phyloP scores from a whole-genome alignment of 2,329 filamentous ascomycete genomes.

The Emmonsia crescens region DNA sequence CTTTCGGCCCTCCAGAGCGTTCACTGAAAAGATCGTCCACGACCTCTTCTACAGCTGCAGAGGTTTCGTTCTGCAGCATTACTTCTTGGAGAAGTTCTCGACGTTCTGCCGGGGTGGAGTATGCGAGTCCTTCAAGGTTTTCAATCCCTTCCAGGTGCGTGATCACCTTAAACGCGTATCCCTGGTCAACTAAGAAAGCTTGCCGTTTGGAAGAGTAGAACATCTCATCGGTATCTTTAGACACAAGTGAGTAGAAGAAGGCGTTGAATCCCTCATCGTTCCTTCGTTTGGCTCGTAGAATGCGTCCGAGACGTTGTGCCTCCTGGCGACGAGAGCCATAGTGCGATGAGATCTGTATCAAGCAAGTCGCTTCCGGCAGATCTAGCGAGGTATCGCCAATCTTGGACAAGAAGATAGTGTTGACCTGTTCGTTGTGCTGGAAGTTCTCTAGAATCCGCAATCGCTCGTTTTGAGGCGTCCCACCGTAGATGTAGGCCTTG shows the following conservation, averaged over 20 bases:
- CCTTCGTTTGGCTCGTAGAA: constrained; percentile 84
- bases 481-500: constrained; percentile 86
- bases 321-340: constrained; percentile 96
- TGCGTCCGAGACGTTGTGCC: constrained; percentile 83
- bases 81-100: constrained; percentile 82
- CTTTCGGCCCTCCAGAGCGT: constrained; percentile 35
- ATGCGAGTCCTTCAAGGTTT: constrained; percentile 67
- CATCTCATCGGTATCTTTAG: constrained; percentile 97
- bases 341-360: constrained; percentile 96
- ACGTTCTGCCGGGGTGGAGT: constrained; percentile 65
- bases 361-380: constrained; percentile 85
- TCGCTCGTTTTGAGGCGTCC: constrained; percentile 75
- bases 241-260: constrained; percentile 96
- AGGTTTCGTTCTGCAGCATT: constrained; percentile 73
- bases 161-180: constrained; percentile 98
- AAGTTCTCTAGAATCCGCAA: constrained; percentile 86
- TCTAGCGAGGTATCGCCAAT: constrained; percentile 98
- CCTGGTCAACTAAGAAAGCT: constrained; percentile 93
- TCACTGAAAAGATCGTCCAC: constrained; percentile 56
- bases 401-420: constrained; percentile 91
- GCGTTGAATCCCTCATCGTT: constrained; percentile 99
- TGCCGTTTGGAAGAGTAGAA: constrained; percentile 94
- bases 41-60: constrained; percentile 59
- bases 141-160: constrained; percentile 90
- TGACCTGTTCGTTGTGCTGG: constrained; percentile 79